These are phyloP conservation scores for Vanrija pseudolonga DNA, from an alignment of 1,284 basidiomycete genomes.

Conservation along the genomic window DNA sequence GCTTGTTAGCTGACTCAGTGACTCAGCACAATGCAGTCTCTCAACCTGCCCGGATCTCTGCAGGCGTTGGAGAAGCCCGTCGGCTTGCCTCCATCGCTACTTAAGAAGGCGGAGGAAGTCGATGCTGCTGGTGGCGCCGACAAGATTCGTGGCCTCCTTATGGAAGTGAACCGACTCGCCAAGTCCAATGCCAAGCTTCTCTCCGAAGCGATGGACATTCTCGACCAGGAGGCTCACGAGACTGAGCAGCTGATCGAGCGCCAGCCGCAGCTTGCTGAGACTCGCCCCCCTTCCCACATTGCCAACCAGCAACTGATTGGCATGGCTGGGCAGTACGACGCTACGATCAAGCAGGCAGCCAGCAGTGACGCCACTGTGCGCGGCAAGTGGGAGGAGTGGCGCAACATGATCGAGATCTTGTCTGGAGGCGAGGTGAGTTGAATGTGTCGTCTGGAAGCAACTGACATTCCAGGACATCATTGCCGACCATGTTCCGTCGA, in stretches of 20 bases:
- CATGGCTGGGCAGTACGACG: slow-evolving; percentile 67
- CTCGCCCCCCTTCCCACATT: slow-evolving; percentile 65
- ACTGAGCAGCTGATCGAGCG: slow-evolving; percentile 61
- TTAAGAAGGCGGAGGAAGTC: slow-evolving; percentile 83
- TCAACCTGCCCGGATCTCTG: slow-evolving; percentile 79
- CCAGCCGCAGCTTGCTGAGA: slow-evolving; percentile 48
- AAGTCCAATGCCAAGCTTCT: slow-evolving; percentile 62
- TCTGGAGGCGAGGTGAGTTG: slow-evolving; percentile 64
- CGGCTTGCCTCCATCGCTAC: slow-evolving; percentile 79
- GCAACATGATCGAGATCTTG: slow-evolving; percentile 65
- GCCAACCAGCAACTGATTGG: slow-evolving; percentile 70
- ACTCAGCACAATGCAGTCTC: slow-evolving; percentile 62
- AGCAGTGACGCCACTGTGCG: slow-evolving; percentile 71
- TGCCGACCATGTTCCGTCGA: slow-evolving; percentile 54
- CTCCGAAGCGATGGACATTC: slow-evolving; percentile 77
- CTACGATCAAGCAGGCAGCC: slow-evolving; percentile 67
- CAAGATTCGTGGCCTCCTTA: slow-evolving; percentile 67
- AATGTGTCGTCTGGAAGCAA: background rate
- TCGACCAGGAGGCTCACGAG: slow-evolving; percentile 84
- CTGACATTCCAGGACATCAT: slow-evolving; percentile 58
- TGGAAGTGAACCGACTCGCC: slow-evolving; percentile 68
- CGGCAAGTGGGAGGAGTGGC: slow-evolving; percentile 83
- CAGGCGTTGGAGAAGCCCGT: slow-evolving; percentile 84
- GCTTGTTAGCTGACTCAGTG: slow-evolving; percentile 3
- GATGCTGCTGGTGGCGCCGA: slow-evolving; percentile 70